Evolutionary conservation across 352 stramenopile species (phyloP), one percentile per base, ranked within the genome.

Genomic region (Globisporangium mamillatum): DNA sequence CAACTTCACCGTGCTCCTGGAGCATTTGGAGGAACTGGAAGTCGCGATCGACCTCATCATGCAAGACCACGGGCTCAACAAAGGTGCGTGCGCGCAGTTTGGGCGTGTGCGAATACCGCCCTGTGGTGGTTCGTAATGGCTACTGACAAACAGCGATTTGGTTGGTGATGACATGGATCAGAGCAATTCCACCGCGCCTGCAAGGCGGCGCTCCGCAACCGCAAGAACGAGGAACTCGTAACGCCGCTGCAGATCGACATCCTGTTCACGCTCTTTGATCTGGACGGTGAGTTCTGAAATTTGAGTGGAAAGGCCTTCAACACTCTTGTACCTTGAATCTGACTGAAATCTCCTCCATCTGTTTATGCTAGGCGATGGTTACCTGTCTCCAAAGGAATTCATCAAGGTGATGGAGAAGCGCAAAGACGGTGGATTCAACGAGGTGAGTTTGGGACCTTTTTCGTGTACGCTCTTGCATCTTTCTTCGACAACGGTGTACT

Each of bases 381-480:
- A 90, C 60, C 73, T 96, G 57, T 93, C 86, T 0, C 81, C 84
- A 7, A 91, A 81, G 24, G 88, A 96, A 60, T 94, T 96, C 66
- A 88, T 96, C 56, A 74, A 93, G 5, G 86, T 96, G 18, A 96
- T 96, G 88, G 77, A 93, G 57, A 93, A 90, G 65, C 85, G 88
- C 71, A 91, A 92, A 66, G 86, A 93, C 60, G 87, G 81, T 34
- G 88, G 85, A 22, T 91, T 93, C 63, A 94, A 88, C 25, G 77
- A 93, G 78, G 88, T 96, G 77, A 20, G 64, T 57, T 69, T 29
- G 27, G n/a, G 4, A 50, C 4, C 7, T 9, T 25, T 38, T n/a
- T 25, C 8, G 20, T 62, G 16, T 12, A n/a, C 56, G 6, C 3
- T 44, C 14, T n/a, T 60, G 24, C 5, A 25, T 24, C 18, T 46